A percentile compares a stretch with the other conserved stretches of the same genome.
phyloP scores from a whole-genome alignment of 305 asterid genomes.

The Lippia alba region DNA sequence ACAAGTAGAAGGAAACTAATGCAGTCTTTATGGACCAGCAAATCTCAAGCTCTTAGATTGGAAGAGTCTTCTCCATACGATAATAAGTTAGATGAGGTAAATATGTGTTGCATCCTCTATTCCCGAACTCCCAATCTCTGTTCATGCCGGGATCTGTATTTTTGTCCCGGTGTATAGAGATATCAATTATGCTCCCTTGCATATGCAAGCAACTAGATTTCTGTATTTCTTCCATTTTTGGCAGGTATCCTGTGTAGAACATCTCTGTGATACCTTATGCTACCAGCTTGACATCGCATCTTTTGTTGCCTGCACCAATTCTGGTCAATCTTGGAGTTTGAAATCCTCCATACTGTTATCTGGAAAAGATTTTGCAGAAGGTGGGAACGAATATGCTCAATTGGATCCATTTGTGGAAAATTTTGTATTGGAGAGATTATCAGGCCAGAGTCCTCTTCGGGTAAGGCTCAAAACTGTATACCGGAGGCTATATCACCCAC shows the following conservation, averaged over 20 bases:
- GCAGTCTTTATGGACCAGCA: slow-evolving; percentile 93
- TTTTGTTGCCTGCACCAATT: slow-evolving; percentile 88
- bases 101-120: slow-evolving; percentile 24
- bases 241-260: slow-evolving; percentile 90
- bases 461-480: slow-evolving; percentile 53
- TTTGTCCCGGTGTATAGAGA: slow-evolving; percentile 26
- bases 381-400: slow-evolving; percentile 55
- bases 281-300: slow-evolving; percentile 95
- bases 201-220: slow-evolving; percentile 23
- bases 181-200: slow-evolving; percentile 19
- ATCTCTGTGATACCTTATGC: slow-evolving; percentile 93
- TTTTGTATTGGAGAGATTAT: slow-evolving; percentile 91
- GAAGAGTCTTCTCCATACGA: slow-evolving; percentile 76
- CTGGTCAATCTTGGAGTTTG: slow-evolving; percentile 91
- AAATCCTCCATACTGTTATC: slow-evolving; percentile 82
- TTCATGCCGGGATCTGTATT: slow-evolving; percentile 25
- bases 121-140: slow-evolving; percentile 30
- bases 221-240: slow-evolving; percentile 41
- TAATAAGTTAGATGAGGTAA: slow-evolving; percentile 81
- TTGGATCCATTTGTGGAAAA: slow-evolving; percentile 96
- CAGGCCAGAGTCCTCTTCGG: slow-evolving; percentile 96
- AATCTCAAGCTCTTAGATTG: slow-evolving; percentile 86
- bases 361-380: slow-evolving; percentile 63
- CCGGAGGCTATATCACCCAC: slow-evolving; percentile 20
- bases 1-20: slow-evolving; percentile 76